Conservation (phyloP, 345 rosid species). For the Eucalyptus sp. region DNA sequence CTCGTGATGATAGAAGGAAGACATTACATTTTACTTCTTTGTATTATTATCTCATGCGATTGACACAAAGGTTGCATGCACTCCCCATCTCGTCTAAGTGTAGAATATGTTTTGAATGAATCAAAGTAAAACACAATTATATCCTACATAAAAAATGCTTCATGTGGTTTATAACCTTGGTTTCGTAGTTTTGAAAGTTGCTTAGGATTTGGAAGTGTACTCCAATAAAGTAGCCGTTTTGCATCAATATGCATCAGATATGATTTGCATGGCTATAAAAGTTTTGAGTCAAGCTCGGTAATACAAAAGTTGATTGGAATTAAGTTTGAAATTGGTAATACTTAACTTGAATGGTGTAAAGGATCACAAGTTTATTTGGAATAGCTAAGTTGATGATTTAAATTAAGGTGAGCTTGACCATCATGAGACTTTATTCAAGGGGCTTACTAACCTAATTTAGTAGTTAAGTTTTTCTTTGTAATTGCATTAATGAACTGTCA, state of each 20-base stretch:
- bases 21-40: not conserved
- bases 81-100: not conserved
- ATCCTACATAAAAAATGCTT: not conserved
- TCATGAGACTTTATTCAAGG: not conserved
- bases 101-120: not conserved
- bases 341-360: not conserved
- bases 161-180: not conserved
- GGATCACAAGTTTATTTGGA: not conserved
- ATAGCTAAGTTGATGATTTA: not conserved
- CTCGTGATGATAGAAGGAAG: rapidly evolving
- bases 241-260: not conserved
- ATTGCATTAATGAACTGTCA: not conserved
- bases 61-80: not conserved
- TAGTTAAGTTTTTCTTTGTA: not conserved
- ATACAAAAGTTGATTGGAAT: not conserved
- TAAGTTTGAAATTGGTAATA: too few relatives aligned
- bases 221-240: not conserved
- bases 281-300: not conserved
- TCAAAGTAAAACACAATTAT: not conserved
- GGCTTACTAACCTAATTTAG: not conserved
- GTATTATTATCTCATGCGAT: not conserved
- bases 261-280: not conserved
- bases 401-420: not conserved
- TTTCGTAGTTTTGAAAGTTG: not conserved
- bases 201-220: not conserved